Conservation (phyloP, 805 yeast genomes). For the Citeromyces matritensis region DNA sequence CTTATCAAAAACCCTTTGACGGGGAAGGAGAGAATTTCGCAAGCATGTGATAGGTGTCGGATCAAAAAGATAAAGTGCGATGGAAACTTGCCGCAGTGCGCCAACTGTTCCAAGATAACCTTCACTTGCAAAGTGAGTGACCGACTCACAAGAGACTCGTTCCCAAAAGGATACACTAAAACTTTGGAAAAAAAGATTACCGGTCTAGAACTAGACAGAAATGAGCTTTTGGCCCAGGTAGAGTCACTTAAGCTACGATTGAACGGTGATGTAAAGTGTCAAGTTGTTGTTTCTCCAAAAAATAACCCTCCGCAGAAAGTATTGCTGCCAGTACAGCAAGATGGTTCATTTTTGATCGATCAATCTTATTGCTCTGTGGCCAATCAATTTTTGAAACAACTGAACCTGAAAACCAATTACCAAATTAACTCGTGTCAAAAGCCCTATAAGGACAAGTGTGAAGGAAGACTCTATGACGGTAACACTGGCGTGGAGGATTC, state of each 20-base stretch:
- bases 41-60: slow-evolving; percentile 74
- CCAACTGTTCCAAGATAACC: slow-evolving; percentile 49
- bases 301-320: neutral
- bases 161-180: slow-evolving; percentile 74
- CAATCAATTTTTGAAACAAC: slow-evolving; percentile 1
- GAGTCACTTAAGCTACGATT: slow-evolving; percentile 4
- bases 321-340: neutral
- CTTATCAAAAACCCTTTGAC: slow-evolving; percentile 17
- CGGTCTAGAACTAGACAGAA: slow-evolving; percentile 41
- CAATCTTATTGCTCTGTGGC: neutral
- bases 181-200: slow-evolving; percentile 50
- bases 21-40: slow-evolving; percentile 40
- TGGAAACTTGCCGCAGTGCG: slow-evolving; percentile 52
- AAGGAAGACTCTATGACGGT: neutral
- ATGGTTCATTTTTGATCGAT: neutral
- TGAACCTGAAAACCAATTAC: neutral
- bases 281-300: neutral
- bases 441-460: neutral
- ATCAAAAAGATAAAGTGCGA: slow-evolving; percentile 67
- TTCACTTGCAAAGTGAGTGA: slow-evolving; percentile 62
- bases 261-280: neutral
- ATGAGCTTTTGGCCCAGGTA: slow-evolving; percentile 19
- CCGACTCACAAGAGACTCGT: slow-evolving; percentile 60
- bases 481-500: slow-evolving; percentile 5
- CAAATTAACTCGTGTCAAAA: slow-evolving; percentile 1